Percentiles rank a stretch among this genome's conserved stretches.
Evolutionary conservation across 306 rosid species (phyloP).

Genomic region (Sicyos baderoa): DNA sequence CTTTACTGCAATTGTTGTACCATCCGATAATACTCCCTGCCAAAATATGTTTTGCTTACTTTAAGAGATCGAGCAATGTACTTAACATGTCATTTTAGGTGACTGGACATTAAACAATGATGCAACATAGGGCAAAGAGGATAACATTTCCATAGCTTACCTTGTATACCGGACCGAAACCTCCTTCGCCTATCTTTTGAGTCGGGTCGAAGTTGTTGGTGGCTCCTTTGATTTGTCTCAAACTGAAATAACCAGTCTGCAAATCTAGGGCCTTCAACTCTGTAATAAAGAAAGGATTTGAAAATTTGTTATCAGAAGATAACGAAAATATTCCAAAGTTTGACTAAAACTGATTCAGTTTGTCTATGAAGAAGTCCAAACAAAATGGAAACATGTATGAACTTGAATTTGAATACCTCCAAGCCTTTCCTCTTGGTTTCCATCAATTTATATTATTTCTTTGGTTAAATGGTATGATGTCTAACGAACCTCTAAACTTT

Average conservation of each 20-base stretch:
- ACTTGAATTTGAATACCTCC: not conserved
- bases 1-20: conserved; percentile 65
- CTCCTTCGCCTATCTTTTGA: conserved; percentile 24
- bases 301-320: not conserved
- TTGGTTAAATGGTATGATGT: not conserved
- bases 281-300: not conserved
- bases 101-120: not conserved
- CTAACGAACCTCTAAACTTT: not conserved
- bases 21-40: conserved; percentile 69
- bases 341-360: not conserved
- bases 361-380: not conserved
- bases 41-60: conserved; percentile 11
- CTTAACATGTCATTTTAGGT: not conserved
- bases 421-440: not conserved
- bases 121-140: not conserved
- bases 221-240: conserved; percentile 23
- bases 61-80: not conserved
- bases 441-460: not conserved
- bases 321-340: not conserved
- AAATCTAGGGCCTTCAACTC: conserved; percentile 22
- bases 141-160: not conserved
- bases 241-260: conserved; percentile 22
- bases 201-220: conserved; percentile 17
- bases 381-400: not conserved
- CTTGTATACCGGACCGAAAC: conserved; percentile 23